These are phyloP conservation scores for Lycium barbarum DNA, from an alignment of 257 asterid genomes.

Conservation along the genomic window DNA sequence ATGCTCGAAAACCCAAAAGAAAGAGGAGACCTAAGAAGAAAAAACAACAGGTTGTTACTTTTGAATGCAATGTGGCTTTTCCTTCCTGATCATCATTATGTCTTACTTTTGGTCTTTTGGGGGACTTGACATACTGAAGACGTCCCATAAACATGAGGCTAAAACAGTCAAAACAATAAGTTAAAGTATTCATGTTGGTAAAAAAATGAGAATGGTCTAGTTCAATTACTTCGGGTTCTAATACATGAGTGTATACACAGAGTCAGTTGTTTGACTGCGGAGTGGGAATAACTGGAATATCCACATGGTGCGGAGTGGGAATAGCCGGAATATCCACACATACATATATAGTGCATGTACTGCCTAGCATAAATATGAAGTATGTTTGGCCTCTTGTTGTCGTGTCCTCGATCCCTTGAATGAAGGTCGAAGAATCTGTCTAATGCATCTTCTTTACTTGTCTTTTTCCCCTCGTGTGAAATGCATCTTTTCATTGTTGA, in stretches of 20 bases:
- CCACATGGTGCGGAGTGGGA: neutral
- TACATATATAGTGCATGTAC: neutral
- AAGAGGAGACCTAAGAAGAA: constrained; percentile 98
- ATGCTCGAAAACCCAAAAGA: constrained; percentile 78
- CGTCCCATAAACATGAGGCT: neutral
- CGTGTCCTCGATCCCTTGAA: neutral
- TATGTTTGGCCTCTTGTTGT: neutral
- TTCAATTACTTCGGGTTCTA: neutral
- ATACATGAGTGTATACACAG: neutral
- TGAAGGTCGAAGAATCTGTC: neutral
- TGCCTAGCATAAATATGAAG: neutral
- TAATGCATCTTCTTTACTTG: neutral
- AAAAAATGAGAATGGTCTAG: neutral
- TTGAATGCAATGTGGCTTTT: neutral
- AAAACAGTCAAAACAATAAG: neutral
- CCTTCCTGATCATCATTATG: neutral
- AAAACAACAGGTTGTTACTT: constrained; percentile 57
- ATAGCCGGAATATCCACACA: neutral
- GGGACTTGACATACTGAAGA: neutral
- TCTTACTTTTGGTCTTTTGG: neutral
- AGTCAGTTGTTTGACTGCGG: neutral
- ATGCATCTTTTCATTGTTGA: neutral
- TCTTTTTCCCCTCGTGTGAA: neutral
- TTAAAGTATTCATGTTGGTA: neutral
- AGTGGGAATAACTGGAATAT: neutral